These are phyloP conservation scores for Ophiocytium majus DNA, from an alignment of 352 stramenopile species.

Conservation along the genomic window DNA sequence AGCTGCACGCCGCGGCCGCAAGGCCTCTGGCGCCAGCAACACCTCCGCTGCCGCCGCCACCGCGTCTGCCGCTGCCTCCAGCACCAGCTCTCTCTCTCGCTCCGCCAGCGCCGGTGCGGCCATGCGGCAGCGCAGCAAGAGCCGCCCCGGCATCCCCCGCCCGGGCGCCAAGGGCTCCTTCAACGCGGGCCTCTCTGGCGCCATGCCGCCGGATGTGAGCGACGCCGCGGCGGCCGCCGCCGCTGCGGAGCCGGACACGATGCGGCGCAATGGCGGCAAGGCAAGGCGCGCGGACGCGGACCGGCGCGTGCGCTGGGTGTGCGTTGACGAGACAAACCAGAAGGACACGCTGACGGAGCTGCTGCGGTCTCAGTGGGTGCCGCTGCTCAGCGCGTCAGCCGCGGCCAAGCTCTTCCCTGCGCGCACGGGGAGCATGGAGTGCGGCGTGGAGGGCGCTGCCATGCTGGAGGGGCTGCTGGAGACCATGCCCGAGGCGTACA, in stretches of 20 bases:
- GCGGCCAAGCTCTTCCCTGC: slow-evolving; percentile 18
- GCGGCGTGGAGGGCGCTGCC: slow-evolving; percentile 35
- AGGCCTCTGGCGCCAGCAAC: background rate
- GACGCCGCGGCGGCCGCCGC: background rate
- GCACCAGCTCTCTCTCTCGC: background rate
- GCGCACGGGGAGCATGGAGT: slow-evolving; percentile 38
- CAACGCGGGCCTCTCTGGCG: too few relatives aligned
- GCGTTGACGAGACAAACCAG: background rate
- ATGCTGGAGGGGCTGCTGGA: slow-evolving; percentile 38
- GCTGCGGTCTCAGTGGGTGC: slow-evolving; percentile 16
- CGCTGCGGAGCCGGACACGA: background rate
- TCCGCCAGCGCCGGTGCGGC: background rate
- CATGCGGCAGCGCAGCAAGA: background rate
- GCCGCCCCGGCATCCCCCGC: background rate
- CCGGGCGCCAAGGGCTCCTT: too few relatives aligned
- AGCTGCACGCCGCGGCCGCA: background rate
- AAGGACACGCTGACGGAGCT: slow-evolving; percentile 4
- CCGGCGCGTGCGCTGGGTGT: background rate
- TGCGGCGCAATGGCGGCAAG: slow-evolving; percentile 8
- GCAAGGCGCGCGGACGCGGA: background rate
- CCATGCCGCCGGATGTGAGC: too few relatives aligned
- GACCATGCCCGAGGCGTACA: slow-evolving; percentile 31
- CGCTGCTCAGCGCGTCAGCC: background rate
- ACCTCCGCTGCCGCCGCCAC: background rate
- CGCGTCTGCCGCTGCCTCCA: background rate